Percentiles rank a stretch among this genome's conserved stretches.
Evolutionary conservation across 2,329 filamentous ascomycete genomes (phyloP).

Genomic region (Sporothrix curviconia): DNA sequence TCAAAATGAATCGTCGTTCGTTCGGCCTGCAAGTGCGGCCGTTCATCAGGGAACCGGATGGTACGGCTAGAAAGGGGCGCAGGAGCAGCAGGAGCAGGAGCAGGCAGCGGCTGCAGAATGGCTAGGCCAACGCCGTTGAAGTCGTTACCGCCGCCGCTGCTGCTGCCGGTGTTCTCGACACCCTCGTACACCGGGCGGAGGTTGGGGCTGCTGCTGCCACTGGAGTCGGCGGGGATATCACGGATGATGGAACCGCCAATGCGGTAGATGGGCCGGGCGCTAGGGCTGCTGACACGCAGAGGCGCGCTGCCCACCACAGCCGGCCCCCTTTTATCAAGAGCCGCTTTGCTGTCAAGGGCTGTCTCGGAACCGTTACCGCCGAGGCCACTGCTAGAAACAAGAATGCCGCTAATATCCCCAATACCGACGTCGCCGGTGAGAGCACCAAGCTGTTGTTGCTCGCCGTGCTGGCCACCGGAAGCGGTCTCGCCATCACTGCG

Average conservation of each 20-base stretch:
- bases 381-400: too few relatives aligned
- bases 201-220: neutral
- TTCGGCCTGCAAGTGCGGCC: neutral
- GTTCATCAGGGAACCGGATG: constrained; percentile 41
- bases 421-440: neutral
- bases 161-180: neutral
- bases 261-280: constrained; percentile 27
- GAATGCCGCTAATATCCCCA: neutral
- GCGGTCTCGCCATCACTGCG: too few relatives aligned
- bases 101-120: too few relatives aligned
- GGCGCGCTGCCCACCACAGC: neutral
- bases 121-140: too few relatives aligned
- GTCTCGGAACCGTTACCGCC: constrained; percentile 16
- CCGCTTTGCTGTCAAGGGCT: neutral
- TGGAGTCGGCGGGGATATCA: neutral
- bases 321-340: too few relatives aligned
- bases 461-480: neutral
- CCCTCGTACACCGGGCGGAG: neutral
- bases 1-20: neutral
- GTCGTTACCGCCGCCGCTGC: neutral
- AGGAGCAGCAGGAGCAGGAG: neutral
- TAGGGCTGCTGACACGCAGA: neutral
- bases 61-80: constrained; percentile 24
- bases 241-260: constrained; percentile 37
- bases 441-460: neutral